phyloP scores from a whole-genome alignment of 2,329 filamentous ascomycete genomes.

The Colletotrichum euphorbiae region DNA sequence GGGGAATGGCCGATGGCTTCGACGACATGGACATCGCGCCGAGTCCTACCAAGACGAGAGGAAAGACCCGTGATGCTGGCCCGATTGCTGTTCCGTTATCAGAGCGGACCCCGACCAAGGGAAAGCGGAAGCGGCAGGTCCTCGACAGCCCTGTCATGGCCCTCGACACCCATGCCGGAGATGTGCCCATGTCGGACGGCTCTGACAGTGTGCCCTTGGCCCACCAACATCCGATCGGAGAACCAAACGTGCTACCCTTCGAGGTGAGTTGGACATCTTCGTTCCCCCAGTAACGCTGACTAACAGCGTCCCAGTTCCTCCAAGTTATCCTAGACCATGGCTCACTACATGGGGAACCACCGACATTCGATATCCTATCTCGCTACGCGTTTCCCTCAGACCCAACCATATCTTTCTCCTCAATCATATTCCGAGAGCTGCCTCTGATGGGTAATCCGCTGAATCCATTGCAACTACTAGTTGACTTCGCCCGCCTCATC shows the following conservation, averaged over 20 bases:
- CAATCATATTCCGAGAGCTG: slow-evolving; percentile 76
- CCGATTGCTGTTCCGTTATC: slow-evolving; percentile 58
- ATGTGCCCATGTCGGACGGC: slow-evolving; percentile 52
- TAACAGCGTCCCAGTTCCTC: slow-evolving; percentile 59
- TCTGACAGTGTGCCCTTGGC: slow-evolving; percentile 21
- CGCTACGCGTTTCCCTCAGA: slow-evolving; percentile 74
- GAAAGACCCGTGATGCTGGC: slow-evolving; percentile 53
- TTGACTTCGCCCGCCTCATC: slow-evolving; percentile 73
- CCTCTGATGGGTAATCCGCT: slow-evolving; percentile 64
- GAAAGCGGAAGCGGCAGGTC: slow-evolving; percentile 75
- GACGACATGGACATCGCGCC: slow-evolving; percentile 71
- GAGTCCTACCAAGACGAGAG: slow-evolving; percentile 66
- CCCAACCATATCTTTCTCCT: slow-evolving; percentile 71
- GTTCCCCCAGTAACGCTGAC: slow-evolving; percentile 21
- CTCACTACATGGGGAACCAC: slow-evolving; percentile 63
- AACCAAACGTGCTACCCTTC: slow-evolving; percentile 49
- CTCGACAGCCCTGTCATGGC: slow-evolving; percentile 75
- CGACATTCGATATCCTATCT: slow-evolving; percentile 76
- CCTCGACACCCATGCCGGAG: slow-evolving; percentile 64
- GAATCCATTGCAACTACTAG: slow-evolving; percentile 66
- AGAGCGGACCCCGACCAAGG: slow-evolving; percentile 72
- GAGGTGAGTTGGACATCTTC: slow-evolving; percentile 53
- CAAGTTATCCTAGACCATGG: slow-evolving; percentile 74
- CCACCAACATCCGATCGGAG: not conserved
- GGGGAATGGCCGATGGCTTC: slow-evolving; percentile 79